Conservation (phyloP, 2,329 filamentous ascomycete species). For the Cucurbitaria berberidis region DNA sequence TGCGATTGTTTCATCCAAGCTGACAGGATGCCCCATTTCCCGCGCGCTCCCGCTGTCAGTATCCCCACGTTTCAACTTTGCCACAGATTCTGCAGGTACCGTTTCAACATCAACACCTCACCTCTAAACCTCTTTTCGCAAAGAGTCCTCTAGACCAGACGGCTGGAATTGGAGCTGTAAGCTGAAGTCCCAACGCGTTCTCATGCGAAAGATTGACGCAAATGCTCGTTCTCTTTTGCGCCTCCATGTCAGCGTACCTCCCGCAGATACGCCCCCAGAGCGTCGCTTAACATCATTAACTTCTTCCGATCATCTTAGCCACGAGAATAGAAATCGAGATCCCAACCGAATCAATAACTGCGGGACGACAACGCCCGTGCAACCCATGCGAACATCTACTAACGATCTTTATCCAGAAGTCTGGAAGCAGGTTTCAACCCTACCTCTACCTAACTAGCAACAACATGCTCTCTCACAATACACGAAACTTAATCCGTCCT, state of each 20-base stretch:
- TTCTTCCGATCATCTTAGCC: neutral
- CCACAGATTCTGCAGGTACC: conserved; percentile 42
- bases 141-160: neutral
- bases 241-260: conserved; percentile 1
- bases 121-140: conserved; percentile 1
- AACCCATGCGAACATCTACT: conserved; percentile 26
- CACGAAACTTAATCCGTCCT: conserved; percentile 11
- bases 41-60: conserved; percentile 6
- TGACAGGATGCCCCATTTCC: conserved; percentile 10
- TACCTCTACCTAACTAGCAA: conserved; percentile 3
- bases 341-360: neutral
- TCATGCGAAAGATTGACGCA: neutral
- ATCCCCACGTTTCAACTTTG: conserved; percentile 35
- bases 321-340: neutral
- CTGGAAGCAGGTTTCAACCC: conserved; percentile 22
- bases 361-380: conserved; percentile 24
- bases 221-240: neutral
- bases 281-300: too few species aligned
- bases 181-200: neutral
- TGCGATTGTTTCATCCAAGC: conserved; percentile 28
- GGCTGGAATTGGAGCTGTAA: neutral
- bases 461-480: conserved; percentile 16
- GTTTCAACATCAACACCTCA: conserved; percentile 32
- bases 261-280: neutral
- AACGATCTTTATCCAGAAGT: conserved; percentile 20